These are phyloP conservation scores for Balakata baccata DNA, from an alignment of 345 rosid genomes.

Conservation along the genomic window DNA sequence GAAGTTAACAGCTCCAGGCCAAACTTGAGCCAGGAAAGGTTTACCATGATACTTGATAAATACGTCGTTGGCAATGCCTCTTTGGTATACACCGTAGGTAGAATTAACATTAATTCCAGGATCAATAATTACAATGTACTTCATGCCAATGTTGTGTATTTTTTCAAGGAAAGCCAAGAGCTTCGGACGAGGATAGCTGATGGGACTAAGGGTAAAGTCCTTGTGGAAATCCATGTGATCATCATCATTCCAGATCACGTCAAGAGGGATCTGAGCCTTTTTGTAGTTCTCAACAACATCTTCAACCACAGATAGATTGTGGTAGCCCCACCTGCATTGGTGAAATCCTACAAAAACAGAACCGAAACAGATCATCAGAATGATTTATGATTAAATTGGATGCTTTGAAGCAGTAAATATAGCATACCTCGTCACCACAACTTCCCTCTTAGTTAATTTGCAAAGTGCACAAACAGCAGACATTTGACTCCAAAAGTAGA, in stretches of 20 bases:
- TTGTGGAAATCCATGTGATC: constrained; percentile 96
- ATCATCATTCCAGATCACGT: constrained; percentile 95
- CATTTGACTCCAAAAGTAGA: no score
- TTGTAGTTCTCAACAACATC: constrained; percentile 86
- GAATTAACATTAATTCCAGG: constrained; percentile 79
- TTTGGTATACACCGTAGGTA: constrained; percentile 67
- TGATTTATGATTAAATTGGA: not conserved
- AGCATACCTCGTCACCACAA: not conserved
- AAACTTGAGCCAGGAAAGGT: constrained; percentile 88
- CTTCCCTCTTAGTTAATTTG: no score
- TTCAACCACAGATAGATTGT: constrained; percentile 84
- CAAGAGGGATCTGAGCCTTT: constrained; percentile 82
- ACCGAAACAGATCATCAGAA: not conserved
- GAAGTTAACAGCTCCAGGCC: constrained; percentile 96
- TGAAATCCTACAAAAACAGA: constrained; percentile 67
- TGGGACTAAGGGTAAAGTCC: constrained; percentile 82
- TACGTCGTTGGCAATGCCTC: constrained; percentile 78
- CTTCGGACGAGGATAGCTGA: constrained; percentile 66
- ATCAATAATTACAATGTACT: constrained; percentile 76
- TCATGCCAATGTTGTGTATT: constrained; percentile 84
- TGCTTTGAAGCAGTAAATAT: not conserved
- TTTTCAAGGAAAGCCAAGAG: constrained; percentile 75
- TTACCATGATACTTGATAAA: constrained; percentile 87
- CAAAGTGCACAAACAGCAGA: no score
- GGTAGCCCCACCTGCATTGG: constrained; percentile 99